These are phyloP conservation scores for Solanum tacnaense DNA, from an alignment of 257 asterid genomes.

Conservation along the genomic window DNA sequence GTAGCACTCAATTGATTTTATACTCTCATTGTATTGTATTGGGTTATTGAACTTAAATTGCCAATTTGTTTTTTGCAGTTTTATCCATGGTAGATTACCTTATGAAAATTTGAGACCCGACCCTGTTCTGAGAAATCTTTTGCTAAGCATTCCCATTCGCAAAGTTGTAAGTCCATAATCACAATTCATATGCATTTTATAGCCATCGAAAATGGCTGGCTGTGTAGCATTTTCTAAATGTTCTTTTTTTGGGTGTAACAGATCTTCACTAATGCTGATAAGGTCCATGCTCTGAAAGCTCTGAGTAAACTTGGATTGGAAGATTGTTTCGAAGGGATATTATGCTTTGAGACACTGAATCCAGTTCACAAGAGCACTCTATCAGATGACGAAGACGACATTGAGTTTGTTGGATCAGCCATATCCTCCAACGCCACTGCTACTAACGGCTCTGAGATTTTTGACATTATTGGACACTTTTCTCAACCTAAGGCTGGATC, in stretches of 20 bases:
- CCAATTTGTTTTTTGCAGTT: constrained; percentile 27
- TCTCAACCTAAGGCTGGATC: constrained; percentile 38
- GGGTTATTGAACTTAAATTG: not conserved
- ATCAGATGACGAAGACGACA: constrained; percentile 81
- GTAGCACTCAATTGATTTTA: not conserved
- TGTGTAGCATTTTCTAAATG: not conserved
- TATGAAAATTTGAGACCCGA: constrained; percentile 82
- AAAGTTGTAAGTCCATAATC: constrained; percentile 62
- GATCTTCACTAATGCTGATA: constrained; percentile 96
- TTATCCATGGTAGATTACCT: constrained; percentile 96
- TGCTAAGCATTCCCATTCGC: constrained; percentile 61
- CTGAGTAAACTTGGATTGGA: constrained; percentile 63
- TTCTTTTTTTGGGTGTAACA: constrained; percentile 1
- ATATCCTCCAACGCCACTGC: not conserved
- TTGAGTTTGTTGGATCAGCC: constrained; percentile 49
- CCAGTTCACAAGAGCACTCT: constrained; percentile 51
- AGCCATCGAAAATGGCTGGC: not conserved
- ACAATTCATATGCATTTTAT: not conserved
- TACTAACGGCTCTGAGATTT: constrained; percentile 25
- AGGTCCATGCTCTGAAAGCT: constrained; percentile 63
- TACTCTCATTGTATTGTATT: not conserved
- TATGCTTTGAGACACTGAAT: constrained; percentile 91
- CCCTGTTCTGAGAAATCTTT: constrained; percentile 69
- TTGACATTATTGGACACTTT: constrained; percentile 73
- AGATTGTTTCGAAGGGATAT: constrained; percentile 88